phyloP scores from a whole-genome alignment of 768 basidiomycete species.

The Suillus spraguei region DNA sequence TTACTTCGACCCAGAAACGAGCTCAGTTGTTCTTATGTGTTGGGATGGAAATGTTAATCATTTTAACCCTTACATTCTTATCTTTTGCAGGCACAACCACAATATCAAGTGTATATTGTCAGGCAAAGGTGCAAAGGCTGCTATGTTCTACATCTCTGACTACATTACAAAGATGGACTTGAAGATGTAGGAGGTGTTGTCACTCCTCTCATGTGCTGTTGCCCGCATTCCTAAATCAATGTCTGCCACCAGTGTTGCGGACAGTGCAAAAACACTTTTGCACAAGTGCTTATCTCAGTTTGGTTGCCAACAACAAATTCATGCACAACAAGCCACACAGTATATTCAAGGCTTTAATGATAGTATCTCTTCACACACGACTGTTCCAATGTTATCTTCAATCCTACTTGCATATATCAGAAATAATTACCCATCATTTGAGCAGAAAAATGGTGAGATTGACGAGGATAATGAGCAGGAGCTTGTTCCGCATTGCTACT shows the following conservation, averaged over 20 bases:
- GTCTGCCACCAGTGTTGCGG: neutral
- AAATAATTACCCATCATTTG: neutral
- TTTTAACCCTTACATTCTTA: conserved; percentile 35
- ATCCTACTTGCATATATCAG: conserved; percentile 16
- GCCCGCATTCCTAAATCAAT: neutral
- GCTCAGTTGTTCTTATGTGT: conserved; percentile 34
- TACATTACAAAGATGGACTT: conserved; percentile 38
- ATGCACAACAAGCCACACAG: too few species aligned
- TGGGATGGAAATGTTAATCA: conserved; percentile 33
- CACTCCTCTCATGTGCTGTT: conserved; percentile 29
- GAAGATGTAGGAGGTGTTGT: conserved; percentile 30
- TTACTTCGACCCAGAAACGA: conserved; percentile 32
- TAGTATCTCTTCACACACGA: conserved; percentile 29
- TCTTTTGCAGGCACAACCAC: conserved; percentile 38
- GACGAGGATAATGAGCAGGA: conserved; percentile 2
- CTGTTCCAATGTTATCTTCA: conserved; percentile 28
- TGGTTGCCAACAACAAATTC: too few species aligned
- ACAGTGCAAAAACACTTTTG: conserved; percentile 24
- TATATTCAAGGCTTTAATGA: conserved; percentile 18
- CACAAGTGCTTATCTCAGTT: conserved; percentile 18
- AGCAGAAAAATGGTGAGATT: neutral
- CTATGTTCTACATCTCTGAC: conserved; percentile 39
- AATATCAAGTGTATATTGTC: conserved; percentile 38
- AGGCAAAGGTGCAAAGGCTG: conserved; percentile 35
- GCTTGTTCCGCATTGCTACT: neutral